Evolutionary conservation across 2,329 filamentous ascomycete species (phyloP), one percentile per base, ranked within the genome.

Genomic region (Aspergillus eucalypticola): DNA sequence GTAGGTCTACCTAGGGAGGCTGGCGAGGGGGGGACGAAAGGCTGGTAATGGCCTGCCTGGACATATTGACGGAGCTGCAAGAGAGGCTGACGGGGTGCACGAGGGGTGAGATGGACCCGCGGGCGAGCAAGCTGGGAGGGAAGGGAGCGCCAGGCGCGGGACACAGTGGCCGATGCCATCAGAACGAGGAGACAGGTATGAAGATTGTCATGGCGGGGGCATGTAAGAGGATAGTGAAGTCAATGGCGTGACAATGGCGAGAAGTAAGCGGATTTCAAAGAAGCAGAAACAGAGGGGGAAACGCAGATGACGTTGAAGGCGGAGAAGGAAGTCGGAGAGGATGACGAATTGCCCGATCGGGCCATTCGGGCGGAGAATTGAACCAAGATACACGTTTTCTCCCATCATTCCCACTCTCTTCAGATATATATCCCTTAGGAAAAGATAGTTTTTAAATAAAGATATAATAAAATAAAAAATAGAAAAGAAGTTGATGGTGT

Each of bases 11-110:
- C 92, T 29, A 98, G 84, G 39, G 90, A 90, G 61, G 84, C 84
- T 5, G 93, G 93, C 4, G 90, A 87, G 0, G 92, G 92, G 5
- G 93, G 93, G 0, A 85, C 83, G 67, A 92, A 84, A 13, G 88
- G 85, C 64, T 88, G 81, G 72, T 87, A 91, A 61, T 81, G 80
- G 54, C 74, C 68, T 1, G 75, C 67, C 64, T 78, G 75, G 39
- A 74, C 65, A 63, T 64, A 64, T 62, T 72, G 68, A 51, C 17
- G 15, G 41, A 19, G 48, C 3, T 38, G 56, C 15, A 48, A 42
- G 35, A 46, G 48, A 48, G 56, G 29, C 39, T 35, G 32, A 35
- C 15, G 48, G 23, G 41, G 3, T 35, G 46, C 49, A 46, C 8
- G 48, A 54, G 23, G 51, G 23, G 42, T 21, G 3, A 41, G 49